These are phyloP conservation scores for Trichoderma virens DNA, from an alignment of 495 filamentous ascomycete genomes.

Conservation along the genomic window DNA sequence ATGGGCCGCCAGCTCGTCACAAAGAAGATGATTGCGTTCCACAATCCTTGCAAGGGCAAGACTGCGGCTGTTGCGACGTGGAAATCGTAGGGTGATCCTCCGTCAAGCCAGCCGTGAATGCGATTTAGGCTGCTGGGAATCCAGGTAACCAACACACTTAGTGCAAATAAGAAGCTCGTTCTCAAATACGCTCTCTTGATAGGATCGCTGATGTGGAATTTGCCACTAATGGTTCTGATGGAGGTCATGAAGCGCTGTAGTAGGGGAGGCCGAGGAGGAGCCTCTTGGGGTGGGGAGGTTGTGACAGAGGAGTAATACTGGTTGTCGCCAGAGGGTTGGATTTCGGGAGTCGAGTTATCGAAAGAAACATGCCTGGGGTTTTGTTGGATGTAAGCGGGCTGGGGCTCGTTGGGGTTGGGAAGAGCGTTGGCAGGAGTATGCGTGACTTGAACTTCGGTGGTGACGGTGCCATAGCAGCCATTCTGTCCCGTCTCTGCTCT, in stretches of 20 bases:
- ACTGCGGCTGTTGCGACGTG: slow-evolving; percentile 61
- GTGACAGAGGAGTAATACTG: slow-evolving; percentile 6
- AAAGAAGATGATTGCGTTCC: slow-evolving; percentile 71
- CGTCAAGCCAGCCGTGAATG: slow-evolving; percentile 53
- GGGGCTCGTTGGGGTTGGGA: background rate
- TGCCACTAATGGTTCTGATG: slow-evolving; percentile 12
- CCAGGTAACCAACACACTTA: slow-evolving; percentile 69
- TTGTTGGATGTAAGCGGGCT: background rate
- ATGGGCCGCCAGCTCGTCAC: slow-evolving; percentile 35
- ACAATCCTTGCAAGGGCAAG: slow-evolving; percentile 70
- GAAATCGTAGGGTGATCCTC: slow-evolving; percentile 47
- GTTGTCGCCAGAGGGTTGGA: background rate
- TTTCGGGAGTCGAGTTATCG: background rate
- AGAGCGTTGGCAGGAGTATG: background rate
- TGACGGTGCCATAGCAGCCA: slow-evolving; percentile 10
- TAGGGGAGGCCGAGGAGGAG: background rate
- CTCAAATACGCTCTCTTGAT: slow-evolving; percentile 64
- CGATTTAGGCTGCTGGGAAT: slow-evolving; percentile 67
- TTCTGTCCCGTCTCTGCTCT: background rate
- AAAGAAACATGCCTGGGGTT: background rate
- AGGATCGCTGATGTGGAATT: slow-evolving; percentile 36
- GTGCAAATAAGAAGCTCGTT: slow-evolving; percentile 66
- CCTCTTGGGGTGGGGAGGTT: background rate
- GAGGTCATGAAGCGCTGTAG: background rate
- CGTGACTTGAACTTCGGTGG: slow-evolving; percentile 13